Percentiles rank a stretch among this genome's conserved stretches.
These are phyloP conservation scores for Xylaria sp. DNA, from an alignment of 2,329 filamentous ascomycete genomes.

Conservation along the genomic window DNA sequence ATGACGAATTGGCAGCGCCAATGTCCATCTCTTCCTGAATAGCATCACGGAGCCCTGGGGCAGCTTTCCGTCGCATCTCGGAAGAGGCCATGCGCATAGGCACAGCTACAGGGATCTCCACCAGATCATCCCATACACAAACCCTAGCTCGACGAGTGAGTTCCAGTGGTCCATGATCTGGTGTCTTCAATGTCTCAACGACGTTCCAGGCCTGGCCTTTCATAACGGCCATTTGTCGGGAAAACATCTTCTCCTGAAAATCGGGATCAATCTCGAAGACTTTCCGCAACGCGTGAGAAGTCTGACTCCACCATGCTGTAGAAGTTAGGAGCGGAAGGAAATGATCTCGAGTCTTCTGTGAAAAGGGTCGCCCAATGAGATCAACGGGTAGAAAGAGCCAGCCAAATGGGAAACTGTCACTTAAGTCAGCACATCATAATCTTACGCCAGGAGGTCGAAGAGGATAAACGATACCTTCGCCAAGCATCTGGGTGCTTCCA, in stretches of 20 bases:
- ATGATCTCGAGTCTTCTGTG: conserved; percentile 90
- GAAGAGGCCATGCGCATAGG: conserved; percentile 85
- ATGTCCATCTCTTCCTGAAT: conserved; percentile 95
- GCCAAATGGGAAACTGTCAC: conserved; percentile 93
- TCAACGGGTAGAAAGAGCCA: conserved; percentile 98
- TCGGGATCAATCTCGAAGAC: conserved; percentile 93
- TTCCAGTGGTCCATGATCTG: conserved; percentile 92
- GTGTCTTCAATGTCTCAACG: conserved; percentile 92
- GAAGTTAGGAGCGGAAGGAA: conserved; percentile 96
- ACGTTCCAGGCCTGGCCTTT: conserved; percentile 99
- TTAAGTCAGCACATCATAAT: conserved; percentile 40
- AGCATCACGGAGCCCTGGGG: conserved; percentile 56
- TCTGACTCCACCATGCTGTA: conserved; percentile 96
- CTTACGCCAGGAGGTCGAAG: neutral
- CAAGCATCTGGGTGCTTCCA: conserved; percentile 98
- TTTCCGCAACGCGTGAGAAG: conserved; percentile 82
- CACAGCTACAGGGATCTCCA: conserved; percentile 94
- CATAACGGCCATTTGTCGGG: conserved; percentile 98
- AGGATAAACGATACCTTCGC: conserved; percentile 58
- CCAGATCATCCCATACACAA: conserved; percentile 97
- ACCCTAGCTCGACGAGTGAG: conserved; percentile 90
- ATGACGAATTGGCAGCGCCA: conserved; percentile 70
- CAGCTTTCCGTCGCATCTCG: conserved; percentile 79
- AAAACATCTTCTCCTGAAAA: conserved; percentile 99
- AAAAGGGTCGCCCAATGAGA: conserved; percentile 95